These are phyloP conservation scores for Waltergamsia citrina DNA, from an alignment of 2,329 filamentous ascomycete genomes.

Conservation along the genomic window DNA sequence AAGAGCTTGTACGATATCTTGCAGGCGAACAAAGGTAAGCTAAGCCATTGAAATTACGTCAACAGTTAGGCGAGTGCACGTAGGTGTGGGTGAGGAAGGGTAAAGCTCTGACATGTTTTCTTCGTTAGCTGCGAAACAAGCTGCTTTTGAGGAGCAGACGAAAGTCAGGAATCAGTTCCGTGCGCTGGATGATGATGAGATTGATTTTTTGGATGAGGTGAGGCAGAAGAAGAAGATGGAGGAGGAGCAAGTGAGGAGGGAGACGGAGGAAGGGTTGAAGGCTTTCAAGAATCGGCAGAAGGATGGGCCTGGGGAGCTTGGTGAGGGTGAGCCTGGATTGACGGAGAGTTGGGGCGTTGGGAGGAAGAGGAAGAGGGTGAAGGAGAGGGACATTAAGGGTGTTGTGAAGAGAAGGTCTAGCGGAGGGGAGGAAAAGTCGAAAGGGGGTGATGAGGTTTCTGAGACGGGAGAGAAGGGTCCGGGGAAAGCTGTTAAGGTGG, in stretches of 20 bases:
- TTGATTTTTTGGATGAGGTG: constrained; percentile 62
- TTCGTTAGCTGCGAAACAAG: constrained; percentile 64
- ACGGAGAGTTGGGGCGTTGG: constrained; percentile 22
- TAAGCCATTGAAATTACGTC: no score
- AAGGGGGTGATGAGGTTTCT: constrained; percentile 4
- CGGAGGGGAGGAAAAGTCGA: constrained; percentile 7
- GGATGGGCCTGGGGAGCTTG: constrained; percentile 10
- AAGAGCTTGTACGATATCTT: constrained; percentile 65
- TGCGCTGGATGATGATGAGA: constrained; percentile 68
- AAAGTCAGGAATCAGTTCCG: constrained; percentile 69
- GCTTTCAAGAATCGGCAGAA: constrained; percentile 44
- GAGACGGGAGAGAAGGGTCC: constrained; percentile 4
- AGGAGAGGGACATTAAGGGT: constrained; percentile 24
- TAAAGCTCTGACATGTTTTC: no score
- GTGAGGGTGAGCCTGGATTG: constrained; percentile 8
- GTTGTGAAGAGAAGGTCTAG: constrained; percentile 10
- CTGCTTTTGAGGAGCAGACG: constrained; percentile 67
- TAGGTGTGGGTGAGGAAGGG: no score
- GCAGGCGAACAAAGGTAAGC: constrained; percentile 71
- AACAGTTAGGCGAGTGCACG: no score
- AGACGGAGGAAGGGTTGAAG: constrained; percentile 47
- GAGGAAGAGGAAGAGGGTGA: constrained; percentile 26
- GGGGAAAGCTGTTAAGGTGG: no score
- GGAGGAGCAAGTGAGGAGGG: constrained; percentile 42
- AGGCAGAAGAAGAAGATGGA: constrained; percentile 36